Evolutionary conservation across 345 rosid species (phyloP), one percentile per base, ranked within the genome.

Genomic region (Eucalyptus marginata): DNA sequence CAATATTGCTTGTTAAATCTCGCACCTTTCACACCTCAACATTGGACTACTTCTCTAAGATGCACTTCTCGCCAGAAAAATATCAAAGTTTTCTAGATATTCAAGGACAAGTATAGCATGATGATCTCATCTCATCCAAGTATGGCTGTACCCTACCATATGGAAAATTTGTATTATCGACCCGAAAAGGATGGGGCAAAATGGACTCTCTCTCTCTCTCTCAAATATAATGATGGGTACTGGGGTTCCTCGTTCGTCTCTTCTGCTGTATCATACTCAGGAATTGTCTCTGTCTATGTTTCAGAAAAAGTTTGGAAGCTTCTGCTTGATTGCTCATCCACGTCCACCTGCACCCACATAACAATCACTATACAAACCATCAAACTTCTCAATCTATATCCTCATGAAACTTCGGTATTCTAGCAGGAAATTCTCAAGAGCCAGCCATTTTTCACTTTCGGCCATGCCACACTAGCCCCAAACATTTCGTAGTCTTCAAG

Each of bases 271-370:
- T 91, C 92, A 85, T 88, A 89, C 8, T 59, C 71, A 88, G 88
- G 95, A 92, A 89, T 62, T 50, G 96, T 96, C 94, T 87, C 54
- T 93, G 86, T 96, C 96, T 86, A 49, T 89, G 91, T 25, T 87
- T 86, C 90, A 90, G 87, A 89, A 85, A 90, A 89, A 85, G 36
- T 3, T 90, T 88, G 93, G 93, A 91, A 90, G 89, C 83, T 89
- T 92, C 88, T 91, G 86, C 76, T 50, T 31, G 46, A 24, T 44
- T 51, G 36, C 29, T 50, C 56, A 79, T 66, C 49, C 56, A 44
- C 52, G 18, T 25, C 27, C 54, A 13, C 29, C 88, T 24, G 33
- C 90, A 51, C 83, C 88, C 71, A 81, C 86, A 58, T 33, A 83
- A 22, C 46, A 76, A 76, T 76, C 84, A 40, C 29, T 76, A 20